A percentile compares a stretch with the other conserved stretches of the same genome.
phyloP scores from a whole-genome alignment of 176 grass and related monocot species.

The Cocos nucifera region DNA sequence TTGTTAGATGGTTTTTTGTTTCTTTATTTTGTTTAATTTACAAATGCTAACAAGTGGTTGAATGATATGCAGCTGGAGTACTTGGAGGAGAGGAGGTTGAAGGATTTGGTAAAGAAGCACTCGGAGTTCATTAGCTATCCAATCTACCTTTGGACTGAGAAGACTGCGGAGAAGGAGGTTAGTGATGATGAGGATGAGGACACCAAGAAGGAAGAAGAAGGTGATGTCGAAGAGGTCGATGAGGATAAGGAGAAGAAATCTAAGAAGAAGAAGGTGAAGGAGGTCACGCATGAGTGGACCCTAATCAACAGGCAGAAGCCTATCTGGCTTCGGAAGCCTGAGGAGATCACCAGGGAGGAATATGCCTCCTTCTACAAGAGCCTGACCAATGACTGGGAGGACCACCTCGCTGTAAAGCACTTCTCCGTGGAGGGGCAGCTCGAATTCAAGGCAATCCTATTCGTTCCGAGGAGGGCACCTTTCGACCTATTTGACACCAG shows the following conservation, averaged over 20 bases:
- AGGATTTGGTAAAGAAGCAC: conserved; percentile 42
- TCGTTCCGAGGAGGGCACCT: too few relatives aligned
- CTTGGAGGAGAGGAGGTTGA: conserved; percentile 29
- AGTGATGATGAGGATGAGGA: conserved; percentile 30
- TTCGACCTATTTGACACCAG: too few relatives aligned
- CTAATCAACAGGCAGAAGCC: conserved; percentile 48
- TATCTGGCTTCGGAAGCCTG: conserved; percentile 38
- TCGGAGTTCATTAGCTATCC: conserved; percentile 36
- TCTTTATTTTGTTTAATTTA: too few relatives aligned
- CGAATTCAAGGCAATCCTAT: too few relatives aligned
- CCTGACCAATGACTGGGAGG: conserved; percentile 2
- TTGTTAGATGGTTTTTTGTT: too few relatives aligned
- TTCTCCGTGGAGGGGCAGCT: too few relatives aligned
- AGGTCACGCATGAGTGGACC: conserved; percentile 33
- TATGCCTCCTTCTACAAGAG: conserved; percentile 25
- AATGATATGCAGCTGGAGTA: conserved; percentile 16
- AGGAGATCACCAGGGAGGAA: conserved; percentile 41
- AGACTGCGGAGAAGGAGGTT: conserved; percentile 35
- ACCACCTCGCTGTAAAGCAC: not conserved
- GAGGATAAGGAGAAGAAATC: conserved; percentile 31
- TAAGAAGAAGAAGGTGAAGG: conserved; percentile 40
- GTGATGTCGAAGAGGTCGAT: conserved; percentile 37
- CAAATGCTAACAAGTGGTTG: too few relatives aligned
- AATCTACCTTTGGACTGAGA: conserved; percentile 32
- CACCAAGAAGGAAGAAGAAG: conserved; percentile 36